Conservation (phyloP, 2,329 filamentous ascomycete species). For the Fusarium metavorans region DNA sequence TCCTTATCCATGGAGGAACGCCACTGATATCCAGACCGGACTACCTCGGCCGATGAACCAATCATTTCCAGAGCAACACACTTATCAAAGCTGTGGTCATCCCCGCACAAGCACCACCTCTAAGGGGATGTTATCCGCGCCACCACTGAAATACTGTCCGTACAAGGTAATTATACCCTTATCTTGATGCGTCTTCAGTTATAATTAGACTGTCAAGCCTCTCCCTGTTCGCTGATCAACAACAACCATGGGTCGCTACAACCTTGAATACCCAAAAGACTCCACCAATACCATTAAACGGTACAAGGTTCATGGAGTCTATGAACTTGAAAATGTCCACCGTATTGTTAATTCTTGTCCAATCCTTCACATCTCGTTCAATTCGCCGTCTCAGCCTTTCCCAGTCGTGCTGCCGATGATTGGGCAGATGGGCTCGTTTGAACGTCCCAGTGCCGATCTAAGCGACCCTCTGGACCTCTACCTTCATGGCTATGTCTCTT, state of each 20-base stretch:
- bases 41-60: neutral
- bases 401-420: slow-evolving; percentile 88
- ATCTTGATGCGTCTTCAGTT: neutral
- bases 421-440: slow-evolving; percentile 81
- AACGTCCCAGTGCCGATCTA: slow-evolving; percentile 68
- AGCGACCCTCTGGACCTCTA: slow-evolving; percentile 80
- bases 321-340: slow-evolving; percentile 80
- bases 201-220: neutral
- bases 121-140: neutral
- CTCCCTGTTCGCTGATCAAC: neutral
- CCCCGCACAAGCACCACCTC: neutral
- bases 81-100: neutral
- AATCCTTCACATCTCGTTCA: slow-evolving; percentile 85
- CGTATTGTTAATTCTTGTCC: slow-evolving; percentile 80
- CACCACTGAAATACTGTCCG: neutral
- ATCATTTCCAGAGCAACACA: neutral
- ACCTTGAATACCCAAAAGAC: slow-evolving; percentile 73
- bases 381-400: slow-evolving; percentile 72
- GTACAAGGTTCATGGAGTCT: slow-evolving; percentile 73
- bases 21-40: neutral
- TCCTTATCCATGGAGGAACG: neutral
- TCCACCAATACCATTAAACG: slow-evolving; percentile 75
- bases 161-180: neutral
- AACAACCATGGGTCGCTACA: slow-evolving; percentile 50
- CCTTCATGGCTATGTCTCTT: slow-evolving; percentile 86